Base-by-base conservation (phyloP, 1,284 basidiomycete species). In the Tilletia indica region DNA sequence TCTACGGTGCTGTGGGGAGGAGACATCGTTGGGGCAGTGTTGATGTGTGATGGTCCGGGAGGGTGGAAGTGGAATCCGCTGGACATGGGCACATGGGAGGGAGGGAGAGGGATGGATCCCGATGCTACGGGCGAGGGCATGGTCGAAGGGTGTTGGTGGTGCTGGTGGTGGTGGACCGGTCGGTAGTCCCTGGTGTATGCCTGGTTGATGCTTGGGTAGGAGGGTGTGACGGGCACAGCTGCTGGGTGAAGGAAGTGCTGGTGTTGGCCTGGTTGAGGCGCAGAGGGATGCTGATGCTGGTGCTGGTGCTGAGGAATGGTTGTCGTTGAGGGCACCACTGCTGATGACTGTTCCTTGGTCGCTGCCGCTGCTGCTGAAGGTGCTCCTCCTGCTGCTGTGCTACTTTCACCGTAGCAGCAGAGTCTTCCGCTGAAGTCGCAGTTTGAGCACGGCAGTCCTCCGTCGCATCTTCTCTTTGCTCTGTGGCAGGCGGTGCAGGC, bases 391-490 rank as follows among this genome's bases (percentile, higher is more conserved):
- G 25, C 25, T 63, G 85, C 82, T 36, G 85, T 85, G 68, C 83
- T 80, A 4, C 85, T 79, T 73, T 86, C 86, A 76, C 85, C 71
- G 71, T 87, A 87, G 49, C 85, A 78, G 74, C 86, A 87, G 2
- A 83, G 78, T 51, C 85, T 75, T 14, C 85, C 85, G 6, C 85
- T 86, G 73, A 87, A 87, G 77, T 87, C 86, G 80, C 86, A 87
- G 77, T 87, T 87, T 66, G 85, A 85, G 76, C 86, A 87, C 1
- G 86, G 86, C 0, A 86, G 85, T 66, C 87, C 87, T 21, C 86
- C 86, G 74, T 87, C 86, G 70, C 86, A 87, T 14, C 86, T 81
- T 67, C 86, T 80, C 79, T 87, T 87, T 76, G 87, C 87, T 80
- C 87, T 77, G 74, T 80, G 79, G 72, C 79, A 80, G 56, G 78